These are phyloP conservation scores for Cladorrhinum sp. DNA, from an alignment of 2,329 filamentous ascomycete genomes.

Conservation along the genomic window DNA sequence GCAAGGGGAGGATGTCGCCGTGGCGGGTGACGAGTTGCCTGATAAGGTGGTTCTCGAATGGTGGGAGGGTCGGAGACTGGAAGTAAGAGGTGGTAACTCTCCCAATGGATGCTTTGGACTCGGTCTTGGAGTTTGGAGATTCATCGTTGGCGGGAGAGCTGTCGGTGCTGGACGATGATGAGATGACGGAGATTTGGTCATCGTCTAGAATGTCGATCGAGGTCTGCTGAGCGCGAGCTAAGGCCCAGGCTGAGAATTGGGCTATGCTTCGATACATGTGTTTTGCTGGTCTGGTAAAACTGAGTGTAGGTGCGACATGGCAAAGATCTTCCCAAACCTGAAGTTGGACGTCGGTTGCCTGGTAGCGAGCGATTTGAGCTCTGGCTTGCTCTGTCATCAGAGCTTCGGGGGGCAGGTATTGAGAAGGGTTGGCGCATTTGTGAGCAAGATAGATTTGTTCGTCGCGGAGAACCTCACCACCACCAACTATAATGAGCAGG, in stretches of 20 bases:
- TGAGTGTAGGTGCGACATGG: constrained; percentile 88
- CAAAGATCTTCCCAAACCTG: constrained; percentile 97
- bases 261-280: constrained; percentile 85
- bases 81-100: not conserved
- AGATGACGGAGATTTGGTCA: constrained; percentile 72
- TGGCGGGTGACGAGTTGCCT: constrained; percentile 79
- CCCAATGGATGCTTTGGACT: not conserved
- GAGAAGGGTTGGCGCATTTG: constrained; percentile 80
- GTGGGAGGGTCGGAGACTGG: constrained; percentile 49
- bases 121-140: not conserved
- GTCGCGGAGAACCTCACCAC: constrained; percentile 84
- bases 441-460: constrained; percentile 95
- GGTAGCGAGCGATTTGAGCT: constrained; percentile 61
- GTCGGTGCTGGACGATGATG: constrained; percentile 48
- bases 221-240: constrained; percentile 76
- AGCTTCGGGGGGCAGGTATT: constrained; percentile 67
- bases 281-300: constrained; percentile 92
- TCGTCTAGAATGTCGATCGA: constrained; percentile 80
- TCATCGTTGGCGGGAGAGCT: constrained; percentile 19
- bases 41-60: constrained; percentile 85
- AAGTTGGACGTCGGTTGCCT: constrained; percentile 85
- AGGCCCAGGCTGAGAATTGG: constrained; percentile 89
- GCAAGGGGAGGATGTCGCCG: constrained; percentile 68
- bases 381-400: constrained; percentile 62
- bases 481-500: constrained; percentile 79